These are phyloP conservation scores for Apiospora phragmitis DNA, from an alignment of 2,329 filamentous ascomycete genomes.

Conservation along the genomic window DNA sequence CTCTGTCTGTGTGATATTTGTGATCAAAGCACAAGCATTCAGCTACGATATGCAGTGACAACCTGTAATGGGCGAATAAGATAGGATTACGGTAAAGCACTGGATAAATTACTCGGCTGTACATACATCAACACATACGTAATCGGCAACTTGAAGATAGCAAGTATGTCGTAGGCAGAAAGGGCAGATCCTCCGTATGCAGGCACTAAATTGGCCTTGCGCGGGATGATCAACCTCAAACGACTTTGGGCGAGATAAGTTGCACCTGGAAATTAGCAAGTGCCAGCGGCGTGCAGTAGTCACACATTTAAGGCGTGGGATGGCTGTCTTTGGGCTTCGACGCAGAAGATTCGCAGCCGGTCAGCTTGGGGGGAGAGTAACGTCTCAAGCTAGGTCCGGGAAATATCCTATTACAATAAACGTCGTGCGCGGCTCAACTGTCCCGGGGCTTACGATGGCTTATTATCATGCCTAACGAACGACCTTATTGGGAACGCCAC, in stretches of 20 bases:
- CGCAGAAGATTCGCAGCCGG: background rate
- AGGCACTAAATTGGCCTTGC: background rate
- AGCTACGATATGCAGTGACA: background rate
- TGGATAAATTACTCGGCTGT: too few relatives aligned
- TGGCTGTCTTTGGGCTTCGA: background rate
- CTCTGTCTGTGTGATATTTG: background rate
- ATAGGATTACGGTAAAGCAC: too few relatives aligned
- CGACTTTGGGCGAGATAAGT: background rate
- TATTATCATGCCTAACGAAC: background rate
- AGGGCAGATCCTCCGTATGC: background rate
- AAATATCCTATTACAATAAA: background rate
- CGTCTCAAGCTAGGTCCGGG: too few relatives aligned
- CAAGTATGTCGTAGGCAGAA: background rate
- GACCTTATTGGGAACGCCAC: background rate
- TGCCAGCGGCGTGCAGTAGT: background rate
- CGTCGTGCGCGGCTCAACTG: background rate
- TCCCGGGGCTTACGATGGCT: background rate
- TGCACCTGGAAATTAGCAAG: background rate
- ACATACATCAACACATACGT: too few relatives aligned
- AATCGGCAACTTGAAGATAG: too few relatives aligned
- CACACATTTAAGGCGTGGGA: background rate
- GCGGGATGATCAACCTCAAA: conserved; percentile 2
- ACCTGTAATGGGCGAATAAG: too few relatives aligned
- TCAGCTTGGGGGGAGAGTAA: too few relatives aligned
- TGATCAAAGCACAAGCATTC: background rate